Evolutionary conservation across 805 yeast genomes (phyloP), one percentile per base, ranked within the genome.

Genomic region (Vanderwaltozyma tropicalis): DNA sequence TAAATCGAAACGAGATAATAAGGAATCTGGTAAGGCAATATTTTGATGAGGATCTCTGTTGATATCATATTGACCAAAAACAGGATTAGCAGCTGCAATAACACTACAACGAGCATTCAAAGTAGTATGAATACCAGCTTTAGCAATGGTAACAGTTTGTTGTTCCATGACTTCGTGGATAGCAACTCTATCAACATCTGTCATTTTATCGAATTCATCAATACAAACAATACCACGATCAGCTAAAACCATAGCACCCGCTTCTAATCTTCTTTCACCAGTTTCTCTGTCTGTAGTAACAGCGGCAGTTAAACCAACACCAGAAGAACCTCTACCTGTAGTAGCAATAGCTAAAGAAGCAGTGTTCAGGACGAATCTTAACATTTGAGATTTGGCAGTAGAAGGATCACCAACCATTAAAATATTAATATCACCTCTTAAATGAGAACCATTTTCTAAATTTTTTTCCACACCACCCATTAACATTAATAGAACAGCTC

Each of bases 81-180:
- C 86, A 1, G 98, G 98, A 59, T 89, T 89, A 7, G 98, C 98
- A 25, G 98, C 98, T 1, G 97, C 97, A 47, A 89, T 74, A 14
- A 89, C 97, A 21, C 95, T 82, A 66, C 97, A 89, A 53, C 98
- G 76, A 12, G 98, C 97, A 57, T 89, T 89, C 49, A 89, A 71
- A 5, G 97, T 82, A 2, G 97, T 88, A 61, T 89, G 96, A 52
- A 89, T 89, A 46, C 98, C 98, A 5, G 97, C 98, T 61, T 89
- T 89, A 37, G 97, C 95, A 54, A 89, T 88, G 2, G 97, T 88
- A 21, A 89, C 96, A 0, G 98, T 92, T 62, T 92, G 98, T 65
- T 92, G 98, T 67, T 92, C 98, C 98, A 92, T 92, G 35, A 92
- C 98, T 72, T 92, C 98, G 63, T 92, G 98, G 54, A 92, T 92